Evolutionary conservation across 1,284 basidiomycete genomes (phyloP).

Genomic region (Cutaneotrichosporon spelunceum): DNA sequence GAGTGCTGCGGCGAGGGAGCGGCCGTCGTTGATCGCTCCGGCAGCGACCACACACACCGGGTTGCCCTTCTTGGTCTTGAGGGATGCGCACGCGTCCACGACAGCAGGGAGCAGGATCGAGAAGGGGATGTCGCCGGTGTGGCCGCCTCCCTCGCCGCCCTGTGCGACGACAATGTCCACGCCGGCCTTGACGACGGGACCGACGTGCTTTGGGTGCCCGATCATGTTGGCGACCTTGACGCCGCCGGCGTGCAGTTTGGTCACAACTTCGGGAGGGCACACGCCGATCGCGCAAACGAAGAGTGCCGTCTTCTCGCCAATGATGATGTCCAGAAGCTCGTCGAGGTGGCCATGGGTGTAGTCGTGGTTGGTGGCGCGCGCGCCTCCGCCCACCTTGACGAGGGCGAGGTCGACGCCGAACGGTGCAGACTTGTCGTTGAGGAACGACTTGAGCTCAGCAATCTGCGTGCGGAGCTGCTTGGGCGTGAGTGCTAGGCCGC

Average conservation of each 20-base stretch:
- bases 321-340: slow-evolving; percentile 78
- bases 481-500: slow-evolving; percentile 31
- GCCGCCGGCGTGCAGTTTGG: slow-evolving; percentile 71
- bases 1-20: slow-evolving; percentile 75
- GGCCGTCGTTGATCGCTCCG: slow-evolving; percentile 81
- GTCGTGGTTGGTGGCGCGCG: slow-evolving; percentile 71
- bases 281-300: slow-evolving; percentile 81
- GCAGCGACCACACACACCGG: slow-evolving; percentile 79
- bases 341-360: slow-evolving; percentile 65
- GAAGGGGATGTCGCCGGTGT: slow-evolving; percentile 48
- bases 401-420: slow-evolving; percentile 85
- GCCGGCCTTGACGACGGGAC: slow-evolving; percentile 72
- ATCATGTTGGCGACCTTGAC: slow-evolving; percentile 83
- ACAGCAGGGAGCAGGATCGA: slow-evolving; percentile 60
- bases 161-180: slow-evolving; percentile 86
- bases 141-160: slow-evolving; percentile 78
- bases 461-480: slow-evolving; percentile 59
- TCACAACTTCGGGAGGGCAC: slow-evolving; percentile 71
- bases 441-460: slow-evolving; percentile 63
- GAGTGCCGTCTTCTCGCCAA: slow-evolving; percentile 73
- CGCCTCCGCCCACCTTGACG: slow-evolving; percentile 74
- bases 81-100: slow-evolving; percentile 71
- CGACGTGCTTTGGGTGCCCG: slow-evolving; percentile 79
- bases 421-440: slow-evolving; percentile 58
- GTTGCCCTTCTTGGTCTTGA: slow-evolving; percentile 68